Evolutionary conservation across 2,329 filamentous ascomycete genomes (phyloP).

Genomic region (Colletotrichum acutatum): DNA sequence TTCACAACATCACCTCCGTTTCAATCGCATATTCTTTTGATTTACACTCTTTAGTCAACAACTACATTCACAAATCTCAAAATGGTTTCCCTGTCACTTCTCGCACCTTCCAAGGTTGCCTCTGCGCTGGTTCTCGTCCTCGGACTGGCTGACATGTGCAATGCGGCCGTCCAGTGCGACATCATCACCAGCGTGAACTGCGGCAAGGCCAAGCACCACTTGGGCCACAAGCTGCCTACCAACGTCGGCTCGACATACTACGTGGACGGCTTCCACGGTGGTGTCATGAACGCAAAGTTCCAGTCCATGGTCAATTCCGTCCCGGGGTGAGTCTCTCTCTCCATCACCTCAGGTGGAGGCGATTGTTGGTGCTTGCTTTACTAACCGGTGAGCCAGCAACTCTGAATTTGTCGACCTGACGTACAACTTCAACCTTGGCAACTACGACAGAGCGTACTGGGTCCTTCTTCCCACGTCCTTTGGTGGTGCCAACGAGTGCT

Average conservation of each 20-base stretch:
- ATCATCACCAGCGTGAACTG: background rate
- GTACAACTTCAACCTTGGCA: slow-evolving; percentile 16
- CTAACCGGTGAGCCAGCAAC: too few species aligned
- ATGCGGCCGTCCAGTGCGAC: background rate
- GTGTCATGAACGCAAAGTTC: slow-evolving; percentile 8
- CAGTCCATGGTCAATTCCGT: background rate
- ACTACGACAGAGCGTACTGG: background rate
- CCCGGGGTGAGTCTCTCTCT: background rate
- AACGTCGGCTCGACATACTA: background rate
- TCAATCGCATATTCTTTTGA: too few species aligned
- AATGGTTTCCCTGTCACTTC: slow-evolving; percentile 3
- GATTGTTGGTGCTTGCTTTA: too few species aligned
- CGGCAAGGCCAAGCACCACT: background rate
- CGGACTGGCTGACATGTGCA: slow-evolving; percentile 2
- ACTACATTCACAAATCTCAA: background rate
- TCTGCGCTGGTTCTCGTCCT: background rate
- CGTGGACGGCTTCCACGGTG: slow-evolving; percentile 6
- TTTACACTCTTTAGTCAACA: background rate
- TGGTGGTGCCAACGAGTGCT: background rate
- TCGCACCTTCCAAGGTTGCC: background rate
- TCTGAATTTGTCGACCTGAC: background rate
- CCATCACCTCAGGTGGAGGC: background rate
- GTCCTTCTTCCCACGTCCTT: slow-evolving; percentile 3
- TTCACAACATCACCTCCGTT: background rate
- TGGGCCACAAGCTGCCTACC: background rate